phyloP scores from a whole-genome alignment of 2,329 filamentous ascomycete species.

The Penicillium sp. region DNA sequence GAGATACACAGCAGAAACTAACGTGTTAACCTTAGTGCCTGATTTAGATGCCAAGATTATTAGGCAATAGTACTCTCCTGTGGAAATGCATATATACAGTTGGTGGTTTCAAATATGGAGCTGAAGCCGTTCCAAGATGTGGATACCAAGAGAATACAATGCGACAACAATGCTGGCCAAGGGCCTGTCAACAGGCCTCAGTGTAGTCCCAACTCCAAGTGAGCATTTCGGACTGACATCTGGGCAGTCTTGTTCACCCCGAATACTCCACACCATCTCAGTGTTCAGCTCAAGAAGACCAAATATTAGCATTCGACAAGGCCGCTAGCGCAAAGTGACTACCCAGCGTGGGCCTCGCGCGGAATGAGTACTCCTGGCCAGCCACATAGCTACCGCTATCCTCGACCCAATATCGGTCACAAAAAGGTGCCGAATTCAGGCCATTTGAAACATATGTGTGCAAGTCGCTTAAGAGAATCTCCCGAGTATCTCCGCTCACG shows the following conservation, averaged over 20 bases:
- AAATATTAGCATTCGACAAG: constrained; percentile 27
- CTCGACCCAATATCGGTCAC: constrained; percentile 38
- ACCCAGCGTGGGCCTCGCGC: constrained; percentile 38
- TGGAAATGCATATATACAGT: background rate
- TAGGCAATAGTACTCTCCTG: no score
- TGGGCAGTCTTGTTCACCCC: background rate
- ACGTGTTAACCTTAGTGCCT: no score
- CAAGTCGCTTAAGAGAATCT: constrained; percentile 35
- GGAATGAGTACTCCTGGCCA: constrained; percentile 28
- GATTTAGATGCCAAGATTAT: no score
- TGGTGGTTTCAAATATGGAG: background rate
- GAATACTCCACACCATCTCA: background rate
- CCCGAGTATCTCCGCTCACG: constrained; percentile 22
- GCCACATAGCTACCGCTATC: constrained; percentile 22
- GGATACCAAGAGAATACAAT: background rate
- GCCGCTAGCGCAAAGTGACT: constrained; percentile 42
- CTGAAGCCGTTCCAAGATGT: background rate
- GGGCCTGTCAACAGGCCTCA: no score
- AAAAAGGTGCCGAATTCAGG: constrained; percentile 39
- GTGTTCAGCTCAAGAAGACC: constrained; percentile 4
- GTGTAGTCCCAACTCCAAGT: background rate
- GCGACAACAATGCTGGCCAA: background rate
- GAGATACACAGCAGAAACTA: no score
- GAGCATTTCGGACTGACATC: background rate
- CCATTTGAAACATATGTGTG: constrained; percentile 39